Evolutionary conservation across 2,329 filamentous ascomycete genomes (phyloP), one percentile per base, ranked within the genome.

Genomic region (Hypoxylon sp.): DNA sequence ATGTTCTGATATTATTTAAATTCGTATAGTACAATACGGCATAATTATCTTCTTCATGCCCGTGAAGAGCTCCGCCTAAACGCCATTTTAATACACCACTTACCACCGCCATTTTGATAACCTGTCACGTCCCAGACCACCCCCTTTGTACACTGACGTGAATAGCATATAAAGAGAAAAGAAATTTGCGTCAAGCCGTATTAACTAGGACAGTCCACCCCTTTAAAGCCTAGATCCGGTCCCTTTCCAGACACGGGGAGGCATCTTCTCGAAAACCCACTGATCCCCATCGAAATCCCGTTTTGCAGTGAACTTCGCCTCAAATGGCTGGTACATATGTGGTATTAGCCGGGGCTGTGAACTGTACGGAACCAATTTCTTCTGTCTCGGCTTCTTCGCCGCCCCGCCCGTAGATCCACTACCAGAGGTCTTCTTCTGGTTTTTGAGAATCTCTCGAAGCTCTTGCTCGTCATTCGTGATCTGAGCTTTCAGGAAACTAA

Each of bases 401-500:
- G 43, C 43, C 9, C 65, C 62, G 10, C 59, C 63, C 5, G 25
- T 25, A 6, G 62, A 56, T 64, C 53, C 23, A 70, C 69, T 19
- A 70, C 60, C 28, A 72, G 72, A 36, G 4, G 71, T 50, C 73
- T 84, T 85, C 63, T 80, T 85, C 60, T 84, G 78, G 0, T 90
- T 86, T 68, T 87, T 91, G 71, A 97, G 79, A 43, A 97, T 90
- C 0, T 91, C 86, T 11, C 85, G 85, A 1, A 98, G 82, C 76
- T 98, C 94, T 28, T 87, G 81, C 45, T 97, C 92, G 59, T 89
- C 85, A 34, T 84, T 87, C 5, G 89, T 88, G 72, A 98, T 96
- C 79, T 99, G 96, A 0, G 96, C 95, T 74, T 88, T 90, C 55
- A 98, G 86, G 76, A 96, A 96, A 7, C 84, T 80, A 3, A 89